phyloP scores from a whole-genome alignment of 495 filamentous ascomycete genomes.

The Sphaerosporella brunnea region DNA sequence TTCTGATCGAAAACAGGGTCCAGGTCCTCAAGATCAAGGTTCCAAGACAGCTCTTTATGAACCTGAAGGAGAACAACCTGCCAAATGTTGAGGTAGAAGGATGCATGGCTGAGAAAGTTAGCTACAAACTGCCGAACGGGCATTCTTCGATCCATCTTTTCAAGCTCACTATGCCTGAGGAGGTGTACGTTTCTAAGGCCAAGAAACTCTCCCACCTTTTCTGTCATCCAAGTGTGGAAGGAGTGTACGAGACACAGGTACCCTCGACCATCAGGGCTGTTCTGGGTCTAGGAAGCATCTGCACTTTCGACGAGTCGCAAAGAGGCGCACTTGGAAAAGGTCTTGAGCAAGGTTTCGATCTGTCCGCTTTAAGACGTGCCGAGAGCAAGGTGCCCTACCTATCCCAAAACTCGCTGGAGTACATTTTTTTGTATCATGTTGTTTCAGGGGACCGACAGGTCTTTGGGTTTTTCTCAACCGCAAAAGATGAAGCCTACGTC shows the following conservation, averaged over 20 bases:
- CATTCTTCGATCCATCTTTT: constrained; percentile 88
- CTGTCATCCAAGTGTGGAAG: constrained; percentile 86
- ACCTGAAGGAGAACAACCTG: constrained; percentile 67
- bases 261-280: constrained; percentile 69
- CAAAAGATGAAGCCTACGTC: constrained; percentile 61
- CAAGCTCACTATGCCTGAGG: constrained; percentile 77
- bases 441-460: constrained; percentile 77
- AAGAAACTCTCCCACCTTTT: constrained; percentile 67
- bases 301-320: constrained; percentile 84
- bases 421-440: constrained; percentile 84
- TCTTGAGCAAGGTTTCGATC: constrained; percentile 82
- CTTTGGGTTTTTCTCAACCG: constrained; percentile 81
- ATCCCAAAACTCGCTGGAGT: constrained; percentile 46
- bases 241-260: constrained; percentile 87
- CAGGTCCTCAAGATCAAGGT: constrained; percentile 79
- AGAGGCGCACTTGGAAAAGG: constrained; percentile 82
- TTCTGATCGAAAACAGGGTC: constrained; percentile 82
- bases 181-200: constrained; percentile 63
- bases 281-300: constrained; percentile 76
- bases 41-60: constrained; percentile 74
- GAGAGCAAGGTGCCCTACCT: constrained; percentile 55
- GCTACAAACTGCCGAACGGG: constrained; percentile 81
- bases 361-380: constrained; percentile 52
- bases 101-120: constrained; percentile 77
- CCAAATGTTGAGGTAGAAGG: constrained; percentile 79